Conservation (phyloP, 2,329 filamentous ascomycete genomes). For the Ilyonectria destructans region DNA sequence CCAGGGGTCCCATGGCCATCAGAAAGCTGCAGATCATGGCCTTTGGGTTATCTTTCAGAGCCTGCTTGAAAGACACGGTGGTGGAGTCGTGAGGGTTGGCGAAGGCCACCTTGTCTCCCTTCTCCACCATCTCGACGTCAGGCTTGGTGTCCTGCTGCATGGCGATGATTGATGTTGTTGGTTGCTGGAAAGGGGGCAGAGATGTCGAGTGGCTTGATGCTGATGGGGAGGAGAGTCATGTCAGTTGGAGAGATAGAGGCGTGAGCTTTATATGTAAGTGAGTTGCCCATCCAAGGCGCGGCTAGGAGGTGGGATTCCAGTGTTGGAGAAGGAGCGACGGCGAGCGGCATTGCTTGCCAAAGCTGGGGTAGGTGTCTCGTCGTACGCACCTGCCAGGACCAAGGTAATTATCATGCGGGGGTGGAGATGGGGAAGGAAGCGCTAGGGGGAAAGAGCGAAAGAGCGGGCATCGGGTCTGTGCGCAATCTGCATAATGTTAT, state of each 20-base stretch:
- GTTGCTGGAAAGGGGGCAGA: not conserved
- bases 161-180: not conserved
- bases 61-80: slow-evolving; percentile 9
- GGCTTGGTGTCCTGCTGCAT: slow-evolving; percentile 4
- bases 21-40: slow-evolving; percentile 2
- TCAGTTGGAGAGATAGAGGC: not conserved
- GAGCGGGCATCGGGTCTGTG: not conserved
- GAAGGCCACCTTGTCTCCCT: not conserved
- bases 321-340: too few species aligned
- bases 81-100: slow-evolving; percentile 6
- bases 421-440: not conserved
- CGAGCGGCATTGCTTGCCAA: too few species aligned
- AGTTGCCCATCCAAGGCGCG: not conserved
- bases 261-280: not conserved
- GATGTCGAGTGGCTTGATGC: not conserved
- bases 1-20: not conserved
- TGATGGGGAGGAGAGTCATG: not conserved
- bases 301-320: too few species aligned
- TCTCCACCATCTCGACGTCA: slow-evolving; percentile 11
- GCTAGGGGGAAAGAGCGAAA: too few species aligned
- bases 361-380: too few species aligned
- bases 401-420: not conserved
- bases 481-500: not conserved
- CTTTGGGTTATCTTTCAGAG: slow-evolving; percentile 6
- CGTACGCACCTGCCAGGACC: too few species aligned